Conservation (phyloP, 371 early-diverging fungal species). For the Mucor lusitanicus region DNA sequence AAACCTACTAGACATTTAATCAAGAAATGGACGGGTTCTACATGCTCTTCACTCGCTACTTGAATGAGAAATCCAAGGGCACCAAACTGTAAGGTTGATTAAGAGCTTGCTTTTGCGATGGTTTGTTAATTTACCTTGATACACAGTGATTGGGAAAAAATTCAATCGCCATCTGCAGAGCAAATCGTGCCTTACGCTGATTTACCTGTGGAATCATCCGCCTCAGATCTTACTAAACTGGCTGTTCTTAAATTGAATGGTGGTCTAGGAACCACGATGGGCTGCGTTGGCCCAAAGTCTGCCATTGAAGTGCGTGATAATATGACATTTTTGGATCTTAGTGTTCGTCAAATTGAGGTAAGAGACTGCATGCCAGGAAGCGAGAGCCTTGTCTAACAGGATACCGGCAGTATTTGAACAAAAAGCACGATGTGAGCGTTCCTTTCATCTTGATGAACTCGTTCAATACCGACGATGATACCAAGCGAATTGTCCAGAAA, state of each 20-base stretch:
- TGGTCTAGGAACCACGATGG: conserved; percentile 99
- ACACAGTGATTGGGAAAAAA: conserved; percentile 88
- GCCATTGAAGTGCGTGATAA: conserved; percentile 98
- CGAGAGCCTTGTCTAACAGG: neutral
- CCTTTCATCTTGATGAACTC: conserved; percentile 99
- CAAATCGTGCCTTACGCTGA: conserved; percentile 80
- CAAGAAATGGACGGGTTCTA: conserved; percentile 93
- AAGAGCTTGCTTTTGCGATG: neutral
- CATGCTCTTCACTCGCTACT: conserved; percentile 84
- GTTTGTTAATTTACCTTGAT: neutral
- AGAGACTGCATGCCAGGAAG: neutral
- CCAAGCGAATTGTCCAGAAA: conserved; percentile 95
- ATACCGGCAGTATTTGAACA: conserved; percentile 81
- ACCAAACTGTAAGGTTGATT: conserved; percentile 73
- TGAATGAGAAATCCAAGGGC: conserved; percentile 80
- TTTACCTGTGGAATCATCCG: conserved; percentile 54
- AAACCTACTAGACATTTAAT: conserved; percentile 25
- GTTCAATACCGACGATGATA: conserved; percentile 99
- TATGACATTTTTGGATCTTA: conserved; percentile 98
- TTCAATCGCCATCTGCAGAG: conserved; percentile 88
- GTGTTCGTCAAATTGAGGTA: conserved; percentile 98
- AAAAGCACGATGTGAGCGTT: conserved; percentile 84
- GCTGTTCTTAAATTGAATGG: conserved; percentile 99
- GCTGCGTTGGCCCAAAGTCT: conserved; percentile 98
- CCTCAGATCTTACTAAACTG: conserved; percentile 82